Evolutionary conservation across 805 yeast genomes (phyloP).

Genomic region (Nakazawaea siamensis): DNA sequence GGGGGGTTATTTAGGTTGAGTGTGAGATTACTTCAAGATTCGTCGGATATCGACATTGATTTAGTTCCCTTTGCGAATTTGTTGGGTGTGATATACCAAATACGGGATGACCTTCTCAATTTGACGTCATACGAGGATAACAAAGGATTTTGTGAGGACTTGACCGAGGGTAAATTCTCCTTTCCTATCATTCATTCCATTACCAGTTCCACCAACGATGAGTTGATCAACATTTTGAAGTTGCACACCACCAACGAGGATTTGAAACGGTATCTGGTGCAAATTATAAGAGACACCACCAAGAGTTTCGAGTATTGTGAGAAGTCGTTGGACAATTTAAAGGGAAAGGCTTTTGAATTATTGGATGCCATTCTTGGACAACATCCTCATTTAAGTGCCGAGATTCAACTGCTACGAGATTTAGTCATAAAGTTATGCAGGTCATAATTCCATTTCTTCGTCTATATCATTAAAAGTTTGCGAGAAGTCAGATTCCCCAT

Average conservation of each 20-base stretch:
- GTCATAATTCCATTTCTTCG: slow-evolving; percentile 8
- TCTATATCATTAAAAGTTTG: background rate
- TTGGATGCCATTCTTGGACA: slow-evolving; percentile 12
- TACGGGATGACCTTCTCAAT: slow-evolving; percentile 78
- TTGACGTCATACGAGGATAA: slow-evolving; percentile 47
- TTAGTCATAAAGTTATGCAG: too few species aligned
- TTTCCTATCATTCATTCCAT: slow-evolving; percentile 75
- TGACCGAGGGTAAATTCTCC: slow-evolving; percentile 84
- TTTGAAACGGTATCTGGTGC: slow-evolving; percentile 42
- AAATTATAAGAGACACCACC: slow-evolving; percentile 30
- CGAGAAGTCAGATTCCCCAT: background rate
- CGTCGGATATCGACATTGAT: slow-evolving; percentile 13
- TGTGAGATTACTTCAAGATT: slow-evolving; percentile 48
- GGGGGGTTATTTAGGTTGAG: slow-evolving; percentile 83
- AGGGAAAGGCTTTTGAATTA: slow-evolving; percentile 16
- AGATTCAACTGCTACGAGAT: too few species aligned
- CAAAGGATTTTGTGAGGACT: slow-evolving; percentile 80
- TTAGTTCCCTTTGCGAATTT: slow-evolving; percentile 60
- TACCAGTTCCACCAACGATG: slow-evolving; percentile 24
- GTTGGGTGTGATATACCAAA: slow-evolving; percentile 79
- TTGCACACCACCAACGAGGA: slow-evolving; percentile 41
- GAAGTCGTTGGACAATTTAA: slow-evolving; percentile 20
- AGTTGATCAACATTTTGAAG: slow-evolving; percentile 41
- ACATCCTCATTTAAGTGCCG: too few species aligned
- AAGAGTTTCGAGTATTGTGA: slow-evolving; percentile 32